Percentiles rank a stretch among this genome's conserved stretches.
These are phyloP conservation scores for Fusarium sp. DNA, from an alignment of 2,329 filamentous ascomycete species.

Conservation along the genomic window DNA sequence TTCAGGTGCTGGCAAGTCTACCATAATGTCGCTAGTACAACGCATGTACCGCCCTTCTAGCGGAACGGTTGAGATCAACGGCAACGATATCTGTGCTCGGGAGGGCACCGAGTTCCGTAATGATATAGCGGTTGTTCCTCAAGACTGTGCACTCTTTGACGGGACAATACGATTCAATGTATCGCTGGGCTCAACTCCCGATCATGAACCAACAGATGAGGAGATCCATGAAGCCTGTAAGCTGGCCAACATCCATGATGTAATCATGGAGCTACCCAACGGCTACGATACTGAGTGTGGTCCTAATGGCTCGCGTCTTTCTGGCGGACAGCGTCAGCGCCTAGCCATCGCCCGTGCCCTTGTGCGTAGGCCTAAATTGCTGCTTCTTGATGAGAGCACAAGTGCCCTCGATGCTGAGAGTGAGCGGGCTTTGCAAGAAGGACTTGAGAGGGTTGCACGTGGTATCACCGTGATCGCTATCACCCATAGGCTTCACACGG, in stretches of 20 bases:
- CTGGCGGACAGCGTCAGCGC: constrained; percentile 81
- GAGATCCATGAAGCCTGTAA: constrained; percentile 73
- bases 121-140: constrained; percentile 63
- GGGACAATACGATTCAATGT: constrained; percentile 66
- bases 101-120: constrained; percentile 57
- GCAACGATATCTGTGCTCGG: constrained; percentile 54
- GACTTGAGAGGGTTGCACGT: constrained; percentile 64
- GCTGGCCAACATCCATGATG: constrained; percentile 75
- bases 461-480: constrained; percentile 66
- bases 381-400: constrained; percentile 85
- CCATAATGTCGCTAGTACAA: constrained; percentile 65
- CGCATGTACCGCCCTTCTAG: constrained; percentile 56
- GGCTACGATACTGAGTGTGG: constrained; percentile 73
- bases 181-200: constrained; percentile 61
- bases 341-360: constrained; percentile 81
- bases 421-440: constrained; percentile 71
- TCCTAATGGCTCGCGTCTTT: constrained; percentile 77
- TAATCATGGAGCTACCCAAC: constrained; percentile 67
- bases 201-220: constrained; percentile 60
- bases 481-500: constrained; percentile 65
- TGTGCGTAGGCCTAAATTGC: constrained; percentile 72
- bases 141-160: constrained; percentile 66
- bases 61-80: constrained; percentile 55
- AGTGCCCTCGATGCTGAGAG: constrained; percentile 78
- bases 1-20: constrained; percentile 73